phyloP scores from a whole-genome alignment of 129 eudicot species.

The Solidago caesia region DNA sequence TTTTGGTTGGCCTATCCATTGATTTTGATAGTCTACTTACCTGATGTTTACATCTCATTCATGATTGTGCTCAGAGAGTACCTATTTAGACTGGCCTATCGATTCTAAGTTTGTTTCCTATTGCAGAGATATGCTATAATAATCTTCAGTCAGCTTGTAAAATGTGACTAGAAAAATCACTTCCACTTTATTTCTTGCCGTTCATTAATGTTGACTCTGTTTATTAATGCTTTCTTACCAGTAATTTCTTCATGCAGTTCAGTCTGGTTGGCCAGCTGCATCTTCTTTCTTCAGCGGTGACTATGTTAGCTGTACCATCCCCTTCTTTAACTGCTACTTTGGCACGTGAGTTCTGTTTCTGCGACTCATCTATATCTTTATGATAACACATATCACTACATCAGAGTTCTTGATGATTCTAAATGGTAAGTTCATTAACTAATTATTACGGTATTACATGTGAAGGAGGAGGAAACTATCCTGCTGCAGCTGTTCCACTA shows the following conservation, averaged over 20 bases:
- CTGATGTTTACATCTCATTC: too few relatives aligned
- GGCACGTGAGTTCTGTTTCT: constrained; percentile 67
- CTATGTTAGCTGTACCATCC: constrained; percentile 96
- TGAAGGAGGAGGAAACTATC: constrained; percentile 95
- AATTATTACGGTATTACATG: constrained; percentile 24
- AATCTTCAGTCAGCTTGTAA: neutral
- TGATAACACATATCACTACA: neutral
- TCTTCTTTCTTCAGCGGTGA: constrained; percentile 88
- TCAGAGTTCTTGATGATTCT: neutral
- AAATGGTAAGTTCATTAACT: constrained; percentile 18
- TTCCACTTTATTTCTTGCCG: neutral
- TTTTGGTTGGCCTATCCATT: neutral
- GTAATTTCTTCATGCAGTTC: constrained; percentile 45
- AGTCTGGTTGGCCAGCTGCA: constrained; percentile 89
- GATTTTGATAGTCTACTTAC: too few relatives aligned
- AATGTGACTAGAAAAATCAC: neutral
- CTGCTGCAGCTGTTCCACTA: constrained; percentile 91
- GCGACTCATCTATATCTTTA: neutral
- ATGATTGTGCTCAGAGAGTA: neutral
- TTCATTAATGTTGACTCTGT: neutral
- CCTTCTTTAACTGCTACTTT: constrained; percentile 95
- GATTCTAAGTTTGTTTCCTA: neutral
- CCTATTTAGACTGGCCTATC: neutral
- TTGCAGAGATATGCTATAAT: constrained; percentile 3
- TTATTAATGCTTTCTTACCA: constrained; percentile 21